phyloP scores from a whole-genome alignment of 805 yeast genomes.

The Tetrapisispora phaffii region DNA sequence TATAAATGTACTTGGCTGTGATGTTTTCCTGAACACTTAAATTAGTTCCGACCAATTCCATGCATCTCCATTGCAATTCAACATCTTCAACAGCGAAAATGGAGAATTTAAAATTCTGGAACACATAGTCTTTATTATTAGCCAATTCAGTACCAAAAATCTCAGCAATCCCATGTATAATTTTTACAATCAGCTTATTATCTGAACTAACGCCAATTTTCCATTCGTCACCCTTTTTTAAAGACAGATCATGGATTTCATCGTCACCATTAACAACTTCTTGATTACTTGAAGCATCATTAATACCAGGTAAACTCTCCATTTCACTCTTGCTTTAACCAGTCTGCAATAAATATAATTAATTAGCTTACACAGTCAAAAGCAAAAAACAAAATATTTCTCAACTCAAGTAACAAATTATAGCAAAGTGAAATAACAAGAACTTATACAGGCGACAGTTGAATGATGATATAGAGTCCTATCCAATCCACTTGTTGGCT shows the following conservation, averaged over 20 bases:
- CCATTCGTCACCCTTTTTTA: slow-evolving; percentile 26
- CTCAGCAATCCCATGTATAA: slow-evolving; percentile 68
- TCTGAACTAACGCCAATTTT: slow-evolving; percentile 32
- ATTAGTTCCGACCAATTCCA: slow-evolving; percentile 25
- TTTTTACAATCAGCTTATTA: slow-evolving; percentile 30
- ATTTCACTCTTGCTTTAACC: not conserved
- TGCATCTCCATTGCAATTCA: slow-evolving; percentile 38
- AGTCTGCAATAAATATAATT: no score
- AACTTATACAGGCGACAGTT: no score
- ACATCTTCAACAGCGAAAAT: slow-evolving; percentile 61
- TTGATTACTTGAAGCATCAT: not conserved
- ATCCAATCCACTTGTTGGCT: no score
- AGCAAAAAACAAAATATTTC: no score
- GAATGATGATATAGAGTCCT: no score
- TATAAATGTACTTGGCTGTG: slow-evolving; percentile 62
- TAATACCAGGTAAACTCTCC: slow-evolving; percentile 9
- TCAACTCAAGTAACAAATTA: no score
- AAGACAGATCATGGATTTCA: slow-evolving; percentile 12
- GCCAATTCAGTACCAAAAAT: slow-evolving; percentile 90
- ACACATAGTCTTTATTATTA: slow-evolving; percentile 48
- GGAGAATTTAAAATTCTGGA: slow-evolving; percentile 46
- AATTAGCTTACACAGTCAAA: no score
- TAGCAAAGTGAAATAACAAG: no score
- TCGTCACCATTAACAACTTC: slow-evolving; percentile 13
- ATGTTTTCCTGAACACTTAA: slow-evolving; percentile 46